Base-by-base conservation (phyloP, 768 basidiomycete species). In the Podaxis rugospora region DNA sequence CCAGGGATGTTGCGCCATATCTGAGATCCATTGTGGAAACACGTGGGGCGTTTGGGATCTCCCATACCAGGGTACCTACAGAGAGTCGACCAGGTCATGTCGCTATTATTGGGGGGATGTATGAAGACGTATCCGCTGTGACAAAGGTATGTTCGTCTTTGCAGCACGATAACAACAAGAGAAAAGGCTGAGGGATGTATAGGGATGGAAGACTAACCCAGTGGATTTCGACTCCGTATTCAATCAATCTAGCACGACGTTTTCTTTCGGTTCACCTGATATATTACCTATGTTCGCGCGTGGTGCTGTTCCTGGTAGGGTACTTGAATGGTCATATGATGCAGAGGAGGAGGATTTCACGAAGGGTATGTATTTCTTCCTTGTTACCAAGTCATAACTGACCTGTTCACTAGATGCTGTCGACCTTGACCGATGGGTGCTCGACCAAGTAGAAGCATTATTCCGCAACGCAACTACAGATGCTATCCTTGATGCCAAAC, bases 61-160 rank as follows among this genome's bases (percentile, higher is more conserved):
- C 89, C 4, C 92, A 94, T 71, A 94, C 92, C 1, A 80, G 85
- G 28, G 92, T 94, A 2, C 93, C 93, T 21, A 95, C 93, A 4
- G 93, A 95, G 67, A 92, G 89, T 70, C 75, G 93, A 23, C 92
- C 93, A 1, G 93, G 93, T 7, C 93, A 94, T 70, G 92, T 95
- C 25, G 92, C 93, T 21, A 83, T 95, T 56, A 93, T 94, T 63
- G 93, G 89, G 85, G 92, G 92, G 2, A 93, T 94, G 91, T 93
- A 93, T 68, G 92, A 94, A 71, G 91, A 94, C 64, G 92, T 92
- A 3, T 90, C 89, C 0, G 92, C 92, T 14, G 92, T 93, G 32
- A 92, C 89, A 21, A 91, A 92, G 80, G 92, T 82, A 75, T 64
- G 13, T 49, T 51, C 14, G 50, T 23, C 32, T 42, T 14, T 16